These are phyloP conservation scores for Phlebiopsis flavidoalba DNA, from an alignment of 768 basidiomycete genomes.

Conservation along the genomic window DNA sequence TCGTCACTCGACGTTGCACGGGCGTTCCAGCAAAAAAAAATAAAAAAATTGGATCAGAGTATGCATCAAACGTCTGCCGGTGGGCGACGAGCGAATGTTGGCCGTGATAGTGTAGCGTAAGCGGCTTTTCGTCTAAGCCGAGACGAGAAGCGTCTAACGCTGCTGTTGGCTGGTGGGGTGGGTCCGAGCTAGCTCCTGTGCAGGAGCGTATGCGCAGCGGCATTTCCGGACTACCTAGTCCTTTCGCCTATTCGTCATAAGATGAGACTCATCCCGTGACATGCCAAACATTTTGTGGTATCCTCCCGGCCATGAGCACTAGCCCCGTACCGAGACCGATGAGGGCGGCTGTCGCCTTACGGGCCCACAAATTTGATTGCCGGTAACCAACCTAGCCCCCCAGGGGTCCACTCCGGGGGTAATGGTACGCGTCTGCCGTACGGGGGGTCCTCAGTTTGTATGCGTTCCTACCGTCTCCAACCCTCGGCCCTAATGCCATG, in stretches of 20 bases:
- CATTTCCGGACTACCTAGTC: too few relatives aligned
- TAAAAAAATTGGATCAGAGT: too few relatives aligned
- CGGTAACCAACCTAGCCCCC: conserved; percentile 28
- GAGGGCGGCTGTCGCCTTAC: conserved; percentile 40
- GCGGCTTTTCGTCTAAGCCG: too few relatives aligned
- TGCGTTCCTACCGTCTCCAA: conserved; percentile 65
- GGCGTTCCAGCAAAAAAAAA: conserved; percentile 84
- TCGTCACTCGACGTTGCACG: conserved; percentile 79
- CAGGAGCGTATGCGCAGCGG: too few relatives aligned
- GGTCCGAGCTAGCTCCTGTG: too few relatives aligned
- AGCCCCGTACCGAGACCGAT: conserved; percentile 63
- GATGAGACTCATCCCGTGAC: too few relatives aligned
- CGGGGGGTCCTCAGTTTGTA: conserved; percentile 49
- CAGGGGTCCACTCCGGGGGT: conserved; percentile 43
- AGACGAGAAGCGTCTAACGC: too few relatives aligned
- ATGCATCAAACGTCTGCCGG: too few relatives aligned
- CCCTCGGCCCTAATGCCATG: conserved; percentile 40
- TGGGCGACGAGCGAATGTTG: too few relatives aligned
- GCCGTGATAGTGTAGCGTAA: too few relatives aligned
- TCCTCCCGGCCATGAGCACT: conserved; percentile 48
- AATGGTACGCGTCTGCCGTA: conserved; percentile 68
- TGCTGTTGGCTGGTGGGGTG: too few relatives aligned
- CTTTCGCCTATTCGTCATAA: too few relatives aligned
- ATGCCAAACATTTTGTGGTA: conserved; percentile 66
- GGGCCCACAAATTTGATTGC: conserved; percentile 71